Conservation (phyloP, 192 early-diverging fungal genomes). For the Coemansia reversa region DNA sequence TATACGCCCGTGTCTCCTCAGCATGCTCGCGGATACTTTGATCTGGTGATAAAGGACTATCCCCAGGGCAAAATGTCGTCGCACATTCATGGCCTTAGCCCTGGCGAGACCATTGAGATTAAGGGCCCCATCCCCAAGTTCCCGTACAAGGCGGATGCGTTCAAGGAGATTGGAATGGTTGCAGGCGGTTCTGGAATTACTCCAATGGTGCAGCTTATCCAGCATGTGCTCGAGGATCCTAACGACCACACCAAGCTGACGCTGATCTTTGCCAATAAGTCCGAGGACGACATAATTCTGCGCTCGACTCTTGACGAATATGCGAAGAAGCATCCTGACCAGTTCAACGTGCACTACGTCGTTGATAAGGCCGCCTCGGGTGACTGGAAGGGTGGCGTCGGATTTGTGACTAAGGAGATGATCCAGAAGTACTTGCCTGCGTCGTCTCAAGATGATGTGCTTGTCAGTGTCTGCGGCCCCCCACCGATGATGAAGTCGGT, state of each 20-base stretch:
- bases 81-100: conserved; percentile 62
- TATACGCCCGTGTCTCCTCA: conserved; percentile 74
- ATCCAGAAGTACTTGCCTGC: conserved; percentile 68
- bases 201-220: conserved; percentile 77
- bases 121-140: conserved; percentile 82
- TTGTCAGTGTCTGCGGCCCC: conserved; percentile 72
- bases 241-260: conserved; percentile 69
- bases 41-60: conserved; percentile 83
- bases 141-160: conserved; percentile 64
- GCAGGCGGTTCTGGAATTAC: conserved; percentile 88
- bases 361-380: conserved; percentile 59
- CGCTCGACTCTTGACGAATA: conserved; percentile 64
- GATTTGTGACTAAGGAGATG: conserved; percentile 72
- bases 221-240: conserved; percentile 62
- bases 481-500: conserved; percentile 66
- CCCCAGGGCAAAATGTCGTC: conserved; percentile 64
- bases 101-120: conserved; percentile 74
- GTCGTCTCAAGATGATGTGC: conserved; percentile 54
- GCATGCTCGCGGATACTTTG: conserved; percentile 65
- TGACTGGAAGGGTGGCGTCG: conserved; percentile 71
- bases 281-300: conserved; percentile 76
- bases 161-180: conserved; percentile 73
- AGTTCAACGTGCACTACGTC: conserved; percentile 67
- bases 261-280: conserved; percentile 76
- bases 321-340: conserved; percentile 59